Base-by-base conservation (phyloP, 1,284 basidiomycete genomes). In the Leccinum cinnamomeum region DNA sequence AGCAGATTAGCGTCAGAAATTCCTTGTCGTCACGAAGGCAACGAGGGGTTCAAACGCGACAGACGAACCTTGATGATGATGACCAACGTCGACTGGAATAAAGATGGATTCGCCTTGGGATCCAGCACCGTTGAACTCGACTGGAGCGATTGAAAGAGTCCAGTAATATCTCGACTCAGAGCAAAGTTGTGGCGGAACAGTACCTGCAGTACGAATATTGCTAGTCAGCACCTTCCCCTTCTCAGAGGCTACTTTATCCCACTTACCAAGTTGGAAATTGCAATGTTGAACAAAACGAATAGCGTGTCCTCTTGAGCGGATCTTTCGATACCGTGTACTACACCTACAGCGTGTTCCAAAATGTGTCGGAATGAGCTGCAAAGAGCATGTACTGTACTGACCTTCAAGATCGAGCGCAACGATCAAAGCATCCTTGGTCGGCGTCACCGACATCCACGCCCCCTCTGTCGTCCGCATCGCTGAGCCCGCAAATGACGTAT, bases 341-440 rank as follows among this genome's bases (percentile, higher is more conserved):
- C 84, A 53, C 86, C 85, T 87, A 20, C 12, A 25, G 20, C 3
- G 12, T 1, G 10, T 16, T 4, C 5, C n/a, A 33, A 18, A 20
- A n/a, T 48, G 16, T 44, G n/a, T 2, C 8, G 7, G 10, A 1
- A 11, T 3, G 18, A 50, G 7, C 5, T 5, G 6, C 11, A 4
- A n/a, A 48, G 18, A 44, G 8, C 6, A 2, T 39, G 10, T 6
- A 16, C 16, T 2, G 2, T 10, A 50, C 56, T 7, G 1, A 79
- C 86, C 86, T 79, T 88, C 87, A 62, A 88, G 88, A 66, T 88
- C 87, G 2, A 88, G 76, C 0, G 86, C 81, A 6, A 88, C 85
- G 11, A 88, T 76, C 23, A 88, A 72, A 0, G 73, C 70, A 33
- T 84, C 79, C 46, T 81, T 75, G 0, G 85, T 87, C 0, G 87